These are phyloP conservation scores for Dentipellis sp. DNA, from an alignment of 768 basidiomycete genomes.

Conservation along the genomic window DNA sequence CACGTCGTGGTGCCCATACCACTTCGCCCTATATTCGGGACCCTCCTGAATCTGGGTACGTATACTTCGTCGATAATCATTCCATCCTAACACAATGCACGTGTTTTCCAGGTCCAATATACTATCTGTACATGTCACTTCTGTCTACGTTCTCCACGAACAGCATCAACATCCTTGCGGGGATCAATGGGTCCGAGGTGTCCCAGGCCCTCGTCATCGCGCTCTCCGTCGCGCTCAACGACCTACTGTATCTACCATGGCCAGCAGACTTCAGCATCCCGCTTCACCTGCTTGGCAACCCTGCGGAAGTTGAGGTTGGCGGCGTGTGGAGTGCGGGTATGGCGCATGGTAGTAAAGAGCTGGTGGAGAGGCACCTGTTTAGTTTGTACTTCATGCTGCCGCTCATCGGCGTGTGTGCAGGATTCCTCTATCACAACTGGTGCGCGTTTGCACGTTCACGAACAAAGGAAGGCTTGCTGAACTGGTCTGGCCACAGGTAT, in stretches of 20 bases:
- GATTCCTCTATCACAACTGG: conserved; percentile 96
- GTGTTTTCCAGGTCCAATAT: conserved; percentile 63
- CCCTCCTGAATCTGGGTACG: conserved; percentile 82
- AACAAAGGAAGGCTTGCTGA: background rate
- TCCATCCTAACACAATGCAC: conserved; percentile 1
- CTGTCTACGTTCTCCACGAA: conserved; percentile 96
- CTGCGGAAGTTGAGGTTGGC: conserved; percentile 61
- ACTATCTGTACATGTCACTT: conserved; percentile 94
- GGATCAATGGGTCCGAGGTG: conserved; percentile 95
- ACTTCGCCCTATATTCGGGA: conserved; percentile 61
- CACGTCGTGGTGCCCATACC: conserved; percentile 90
- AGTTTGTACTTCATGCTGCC: conserved; percentile 97
- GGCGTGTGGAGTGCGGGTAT: conserved; percentile 80
- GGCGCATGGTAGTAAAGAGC: conserved; percentile 75
- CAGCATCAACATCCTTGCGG: conserved; percentile 97
- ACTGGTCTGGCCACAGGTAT: conserved; percentile 51
- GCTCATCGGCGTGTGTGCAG: conserved; percentile 80
- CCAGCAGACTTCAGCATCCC: conserved; percentile 66
- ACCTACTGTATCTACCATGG: conserved; percentile 91
- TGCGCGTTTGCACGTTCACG: conserved; percentile 26
- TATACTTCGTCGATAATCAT: background rate
- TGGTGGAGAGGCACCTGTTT: conserved; percentile 91
- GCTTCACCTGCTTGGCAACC: conserved; percentile 57
- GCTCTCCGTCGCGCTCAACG: conserved; percentile 83
- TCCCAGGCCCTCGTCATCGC: conserved; percentile 90